Evolutionary conservation across 345 rosid species (phyloP), one percentile per base, ranked within the genome.

Genomic region (Geranium rotundifolium): DNA sequence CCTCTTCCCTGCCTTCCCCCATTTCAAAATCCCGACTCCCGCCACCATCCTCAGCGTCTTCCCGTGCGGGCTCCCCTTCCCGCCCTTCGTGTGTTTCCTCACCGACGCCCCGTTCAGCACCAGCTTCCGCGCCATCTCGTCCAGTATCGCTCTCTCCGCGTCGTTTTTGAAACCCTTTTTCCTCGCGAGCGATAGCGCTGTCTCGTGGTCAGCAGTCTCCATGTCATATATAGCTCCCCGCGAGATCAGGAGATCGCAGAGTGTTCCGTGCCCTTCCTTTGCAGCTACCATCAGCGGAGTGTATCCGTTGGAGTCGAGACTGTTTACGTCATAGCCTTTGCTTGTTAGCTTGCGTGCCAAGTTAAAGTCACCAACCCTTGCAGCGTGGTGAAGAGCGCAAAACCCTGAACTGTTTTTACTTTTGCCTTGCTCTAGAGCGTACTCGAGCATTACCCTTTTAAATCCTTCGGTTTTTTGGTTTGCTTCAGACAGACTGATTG

Each of bases 281-380:
- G 89, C 87, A 37, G 85, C 85, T 17, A 81, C 65, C 85, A 82
- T 84, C 7, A 86, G 77, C 7, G 89, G 80, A 0, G 87, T 77
- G 68, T 78, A 75, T 41, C 82, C 89, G 57, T 84, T 79, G 4
- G 56, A 73, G n/a, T 86, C 92, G 0, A 68, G 63, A 34, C 75
- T 74, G 61, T 86, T 80, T 4, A 84, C 80, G 46, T 84, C 76
- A 13, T 63, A 74, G 13, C 77, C 80, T 66, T 65, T 71, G 52
- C 31, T 62, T 2, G 69, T 58, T 66, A 86, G 66, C 17, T 60
- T 56, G 5, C 56, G 64, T 56, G 77, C 80, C 17, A 80, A 64
- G 19, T 71, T 78, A n/a, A 70, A 18, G 72, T 80, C 81, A 18
- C 86, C 88, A 17, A 67, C 75, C 30, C 63, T 72, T 19, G 84